Conservation (phyloP, 495 filamentous ascomycete genomes). For the Penicillium maclennaniae region DNA sequence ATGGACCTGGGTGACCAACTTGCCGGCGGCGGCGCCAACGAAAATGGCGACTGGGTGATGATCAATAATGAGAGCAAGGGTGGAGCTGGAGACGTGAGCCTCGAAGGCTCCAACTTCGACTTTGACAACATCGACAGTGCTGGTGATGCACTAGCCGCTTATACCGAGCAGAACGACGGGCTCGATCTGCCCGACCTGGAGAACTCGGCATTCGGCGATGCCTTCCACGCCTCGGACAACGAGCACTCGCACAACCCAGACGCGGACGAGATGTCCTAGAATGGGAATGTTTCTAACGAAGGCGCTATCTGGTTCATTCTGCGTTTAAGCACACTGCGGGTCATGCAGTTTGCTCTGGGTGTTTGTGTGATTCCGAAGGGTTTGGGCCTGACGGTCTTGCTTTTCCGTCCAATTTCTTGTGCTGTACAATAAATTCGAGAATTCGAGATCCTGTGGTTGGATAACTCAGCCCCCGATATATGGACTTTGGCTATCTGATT, state of each 20-base stretch:
- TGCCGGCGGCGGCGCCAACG: constrained; percentile 28
- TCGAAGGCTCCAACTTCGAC: constrained; percentile 47
- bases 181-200: constrained; percentile 51
- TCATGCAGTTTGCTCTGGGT: constrained; percentile 16
- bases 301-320: constrained; percentile 11
- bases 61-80: constrained; percentile 47
- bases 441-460: neutral
- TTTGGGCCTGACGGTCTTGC: constrained; percentile 10
- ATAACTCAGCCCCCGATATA: neutral
- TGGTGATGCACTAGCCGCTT: constrained; percentile 60
- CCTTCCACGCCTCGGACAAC: constrained; percentile 57
- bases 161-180: constrained; percentile 49
- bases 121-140: constrained; percentile 59
- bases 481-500: neutral
- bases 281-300: constrained; percentile 3
- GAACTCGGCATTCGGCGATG: constrained; percentile 60
- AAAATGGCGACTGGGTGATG: constrained; percentile 59
- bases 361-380: constrained; percentile 8
- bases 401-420: constrained; percentile 5
- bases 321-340: constrained; percentile 14
- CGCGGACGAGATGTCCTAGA: constrained; percentile 41
- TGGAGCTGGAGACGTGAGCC: constrained; percentile 26
- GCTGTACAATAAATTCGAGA: constrained; percentile 14
- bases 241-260: constrained; percentile 44
- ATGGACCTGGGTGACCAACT: constrained; percentile 41